These are phyloP conservation scores for Quercus engelmannii DNA, from an alignment of 306 rosid genomes.

Conservation along the genomic window DNA sequence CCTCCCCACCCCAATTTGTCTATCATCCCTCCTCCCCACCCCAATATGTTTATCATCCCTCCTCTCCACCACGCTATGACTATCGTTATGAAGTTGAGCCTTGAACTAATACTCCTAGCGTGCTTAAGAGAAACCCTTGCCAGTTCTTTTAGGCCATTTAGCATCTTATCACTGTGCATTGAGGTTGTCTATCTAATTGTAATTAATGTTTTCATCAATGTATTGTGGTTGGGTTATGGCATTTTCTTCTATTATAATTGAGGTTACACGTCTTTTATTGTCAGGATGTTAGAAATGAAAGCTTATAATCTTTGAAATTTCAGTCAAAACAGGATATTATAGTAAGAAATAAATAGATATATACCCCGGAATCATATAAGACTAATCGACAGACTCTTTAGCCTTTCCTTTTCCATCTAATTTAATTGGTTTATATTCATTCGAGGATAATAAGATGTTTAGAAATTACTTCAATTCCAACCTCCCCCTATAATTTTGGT, in stretches of 20 bases:
- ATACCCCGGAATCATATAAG: too few relatives aligned
- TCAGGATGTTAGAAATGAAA: neutral
- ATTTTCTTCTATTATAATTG: neutral
- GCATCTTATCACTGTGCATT: neutral
- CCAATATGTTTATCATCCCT: constrained; percentile 31
- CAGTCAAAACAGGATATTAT: too few relatives aligned
- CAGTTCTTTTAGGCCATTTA: constrained; percentile 11
- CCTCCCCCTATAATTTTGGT: neutral
- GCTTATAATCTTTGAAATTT: neutral
- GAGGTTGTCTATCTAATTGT: constrained; percentile 21
- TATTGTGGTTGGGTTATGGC: constrained; percentile 12
- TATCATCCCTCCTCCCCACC: constrained; percentile 41
- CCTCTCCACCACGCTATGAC: constrained; percentile 26
- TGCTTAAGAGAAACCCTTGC: constrained; percentile 24
- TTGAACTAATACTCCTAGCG: constrained; percentile 20
- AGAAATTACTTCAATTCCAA: neutral
- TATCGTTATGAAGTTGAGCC: constrained; percentile 48
- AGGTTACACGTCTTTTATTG: neutral
- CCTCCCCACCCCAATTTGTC: constrained; percentile 43
- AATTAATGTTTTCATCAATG: constrained; percentile 20
- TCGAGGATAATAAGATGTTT: too few relatives aligned
- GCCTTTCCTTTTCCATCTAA: too few relatives aligned
- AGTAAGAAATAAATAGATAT: too few relatives aligned
- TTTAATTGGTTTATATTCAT: too few relatives aligned
- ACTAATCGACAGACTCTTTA: too few relatives aligned